Percentiles rank a stretch among this genome's conserved stretches.
phyloP scores from a whole-genome alignment of 2,329 filamentous ascomycete species.

The Macroventuria anomochaeta region DNA sequence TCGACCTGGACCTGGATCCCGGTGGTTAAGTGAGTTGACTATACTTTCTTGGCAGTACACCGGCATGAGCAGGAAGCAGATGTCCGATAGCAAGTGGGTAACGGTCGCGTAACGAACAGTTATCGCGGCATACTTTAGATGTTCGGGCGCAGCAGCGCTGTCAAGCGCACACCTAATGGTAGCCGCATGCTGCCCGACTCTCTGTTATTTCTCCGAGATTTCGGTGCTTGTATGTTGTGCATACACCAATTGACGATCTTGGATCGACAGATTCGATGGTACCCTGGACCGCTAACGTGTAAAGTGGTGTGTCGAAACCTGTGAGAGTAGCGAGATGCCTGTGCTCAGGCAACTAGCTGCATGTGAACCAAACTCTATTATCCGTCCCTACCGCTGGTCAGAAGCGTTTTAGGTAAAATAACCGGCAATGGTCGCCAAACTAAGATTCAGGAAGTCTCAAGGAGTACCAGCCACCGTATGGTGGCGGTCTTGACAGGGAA shows the following conservation, averaged over 20 bases:
- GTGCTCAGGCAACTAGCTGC: conserved; percentile 14
- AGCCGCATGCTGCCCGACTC: conserved; percentile 1
- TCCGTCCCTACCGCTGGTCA: neutral
- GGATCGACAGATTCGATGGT: neutral
- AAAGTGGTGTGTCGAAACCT: neutral
- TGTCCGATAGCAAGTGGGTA: neutral
- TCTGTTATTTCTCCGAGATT: neutral
- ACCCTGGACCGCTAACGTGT: neutral
- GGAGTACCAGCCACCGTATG: neutral
- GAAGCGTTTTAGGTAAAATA: conserved; percentile 5
- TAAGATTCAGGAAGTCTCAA: neutral
- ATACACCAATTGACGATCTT: conserved; percentile 3
- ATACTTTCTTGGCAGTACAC: neutral
- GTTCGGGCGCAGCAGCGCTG: neutral
- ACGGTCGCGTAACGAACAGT: neutral
- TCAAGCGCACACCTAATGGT: neutral
- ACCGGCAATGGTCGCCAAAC: conserved; percentile 1
- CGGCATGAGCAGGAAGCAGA: neutral
- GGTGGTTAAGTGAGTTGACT: neutral
- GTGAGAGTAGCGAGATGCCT: conserved; percentile 1
- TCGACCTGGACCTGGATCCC: neutral
- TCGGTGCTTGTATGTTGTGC: neutral
- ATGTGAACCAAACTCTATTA: conserved; percentile 9
- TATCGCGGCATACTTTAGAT: neutral
- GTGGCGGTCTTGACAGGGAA: neutral